Percentiles rank a stretch among this genome's conserved stretches.
Evolutionary conservation across 1,284 basidiomycete genomes (phyloP).

Genomic region (Apiotrichum gracile): DNA sequence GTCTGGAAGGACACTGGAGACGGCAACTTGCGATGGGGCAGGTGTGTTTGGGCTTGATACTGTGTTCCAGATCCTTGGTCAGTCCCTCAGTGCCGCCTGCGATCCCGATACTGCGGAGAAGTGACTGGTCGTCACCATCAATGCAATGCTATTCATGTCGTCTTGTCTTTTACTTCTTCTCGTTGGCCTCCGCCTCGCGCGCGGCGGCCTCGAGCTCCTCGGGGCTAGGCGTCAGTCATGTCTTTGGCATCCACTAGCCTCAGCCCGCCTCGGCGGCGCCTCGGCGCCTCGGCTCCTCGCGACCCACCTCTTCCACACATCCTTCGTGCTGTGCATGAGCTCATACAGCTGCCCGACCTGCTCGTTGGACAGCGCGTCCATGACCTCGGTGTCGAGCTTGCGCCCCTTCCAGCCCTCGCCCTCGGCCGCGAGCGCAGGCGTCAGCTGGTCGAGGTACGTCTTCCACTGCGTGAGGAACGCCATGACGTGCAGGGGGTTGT

Average conservation of each 20-base stretch:
- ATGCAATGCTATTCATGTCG: background rate
- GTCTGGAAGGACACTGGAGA: too few species aligned
- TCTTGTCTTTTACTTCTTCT: constrained; percentile 4
- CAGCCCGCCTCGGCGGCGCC: background rate
- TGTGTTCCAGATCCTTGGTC: too few species aligned
- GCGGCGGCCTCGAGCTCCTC: constrained; percentile 15
- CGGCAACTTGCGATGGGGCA: too few species aligned
- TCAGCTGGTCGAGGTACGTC: constrained; percentile 69
- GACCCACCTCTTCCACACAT: constrained; percentile 64
- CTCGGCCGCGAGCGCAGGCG: constrained; percentile 12
- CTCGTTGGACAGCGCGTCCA: constrained; percentile 83
- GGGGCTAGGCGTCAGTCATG: background rate
- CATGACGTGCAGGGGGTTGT: constrained; percentile 82
- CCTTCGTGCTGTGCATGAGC: constrained; percentile 81
- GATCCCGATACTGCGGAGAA: too few species aligned
- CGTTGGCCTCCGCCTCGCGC: constrained; percentile 9
- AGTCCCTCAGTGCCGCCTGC: too few species aligned
- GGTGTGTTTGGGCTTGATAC: too few species aligned
- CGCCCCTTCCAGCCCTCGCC: constrained; percentile 57
- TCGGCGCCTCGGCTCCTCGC: background rate
- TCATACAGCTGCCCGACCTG: constrained; percentile 87
- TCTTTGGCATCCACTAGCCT: too few species aligned
- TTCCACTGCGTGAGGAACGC: constrained; percentile 93
- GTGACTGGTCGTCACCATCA: too few species aligned
- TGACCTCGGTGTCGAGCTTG: constrained; percentile 64